These are phyloP conservation scores for Taiozyma sp. DNA, from an alignment of 1,139 yeast genomes.

Conservation along the genomic window DNA sequence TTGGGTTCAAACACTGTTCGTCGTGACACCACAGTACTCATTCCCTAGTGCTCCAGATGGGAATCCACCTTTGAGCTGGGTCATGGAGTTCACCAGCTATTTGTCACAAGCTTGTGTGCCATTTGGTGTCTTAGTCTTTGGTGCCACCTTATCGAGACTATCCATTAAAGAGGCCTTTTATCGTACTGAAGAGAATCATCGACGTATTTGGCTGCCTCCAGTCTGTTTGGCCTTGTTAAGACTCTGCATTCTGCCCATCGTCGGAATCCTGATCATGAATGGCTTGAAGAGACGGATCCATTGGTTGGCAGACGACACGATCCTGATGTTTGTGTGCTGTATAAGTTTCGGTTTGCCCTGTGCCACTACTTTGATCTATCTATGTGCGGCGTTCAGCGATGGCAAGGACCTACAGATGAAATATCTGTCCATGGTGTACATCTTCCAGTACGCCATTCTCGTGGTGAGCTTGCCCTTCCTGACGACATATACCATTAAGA, in stretches of 20 bases:
- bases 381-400: conserved; percentile 72
- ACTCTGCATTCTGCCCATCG: conserved; percentile 52
- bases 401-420: conserved; percentile 71
- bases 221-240: conserved; percentile 38
- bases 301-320: conserved; percentile 40
- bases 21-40: conserved; percentile 29
- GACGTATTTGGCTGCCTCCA: conserved; percentile 48
- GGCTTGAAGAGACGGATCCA: conserved; percentile 30
- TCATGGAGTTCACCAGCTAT: conserved; percentile 75
- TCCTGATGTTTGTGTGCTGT: conserved; percentile 51
- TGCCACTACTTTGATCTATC: conserved; percentile 78
- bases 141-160: conserved; percentile 81
- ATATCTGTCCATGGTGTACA: conserved; percentile 66
- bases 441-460: conserved; percentile 60
- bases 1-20: conserved; percentile 66
- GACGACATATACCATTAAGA: conserved; percentile 42
- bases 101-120: conserved; percentile 90
- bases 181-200: neutral
- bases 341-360: conserved; percentile 78
- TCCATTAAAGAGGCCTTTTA: conserved; percentile 48
- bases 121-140: conserved; percentile 70
- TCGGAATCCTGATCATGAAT: conserved; percentile 48
- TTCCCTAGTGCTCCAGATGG: conserved; percentile 71
- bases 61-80: conserved; percentile 73
- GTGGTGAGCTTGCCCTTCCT: conserved; percentile 59